Conservation (phyloP, 2,329 filamentous ascomycete genomes). For the Calonectria henricotiae region DNA sequence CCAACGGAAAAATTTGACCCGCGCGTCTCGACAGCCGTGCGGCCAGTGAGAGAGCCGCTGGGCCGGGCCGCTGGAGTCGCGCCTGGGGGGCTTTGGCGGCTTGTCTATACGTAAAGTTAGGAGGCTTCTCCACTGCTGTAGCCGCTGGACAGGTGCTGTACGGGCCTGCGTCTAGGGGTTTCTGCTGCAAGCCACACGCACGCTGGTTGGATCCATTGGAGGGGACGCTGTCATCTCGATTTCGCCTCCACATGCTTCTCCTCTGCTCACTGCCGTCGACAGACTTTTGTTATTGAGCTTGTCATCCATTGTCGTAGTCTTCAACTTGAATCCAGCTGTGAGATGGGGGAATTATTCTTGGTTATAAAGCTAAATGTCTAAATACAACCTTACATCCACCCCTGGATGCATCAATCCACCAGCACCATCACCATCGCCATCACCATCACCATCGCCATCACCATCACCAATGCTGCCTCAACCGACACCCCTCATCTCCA, state of each 20-base stretch:
- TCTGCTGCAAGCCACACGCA: constrained; percentile 1
- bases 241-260: constrained; percentile 2
- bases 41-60: background rate
- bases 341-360: background rate
- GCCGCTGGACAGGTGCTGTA: background rate
- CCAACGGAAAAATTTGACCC: constrained; percentile 40
- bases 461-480: background rate
- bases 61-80: constrained; percentile 9
- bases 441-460: no score
- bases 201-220: background rate
- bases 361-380: background rate
- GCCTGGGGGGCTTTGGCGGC: background rate
- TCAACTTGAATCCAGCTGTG: background rate
- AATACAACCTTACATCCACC: background rate
- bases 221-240: background rate
- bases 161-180: no score
- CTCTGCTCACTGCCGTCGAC: no score
- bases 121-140: background rate
- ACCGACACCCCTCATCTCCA: background rate
- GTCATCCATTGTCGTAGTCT: no score
- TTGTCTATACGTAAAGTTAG: background rate
- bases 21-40: constrained; percentile 33
- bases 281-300: background rate
- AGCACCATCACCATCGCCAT: no score
- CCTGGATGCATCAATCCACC: no score